Conservation (phyloP, 2,329 filamentous ascomycete species). For the Colletotrichum trifolii region DNA sequence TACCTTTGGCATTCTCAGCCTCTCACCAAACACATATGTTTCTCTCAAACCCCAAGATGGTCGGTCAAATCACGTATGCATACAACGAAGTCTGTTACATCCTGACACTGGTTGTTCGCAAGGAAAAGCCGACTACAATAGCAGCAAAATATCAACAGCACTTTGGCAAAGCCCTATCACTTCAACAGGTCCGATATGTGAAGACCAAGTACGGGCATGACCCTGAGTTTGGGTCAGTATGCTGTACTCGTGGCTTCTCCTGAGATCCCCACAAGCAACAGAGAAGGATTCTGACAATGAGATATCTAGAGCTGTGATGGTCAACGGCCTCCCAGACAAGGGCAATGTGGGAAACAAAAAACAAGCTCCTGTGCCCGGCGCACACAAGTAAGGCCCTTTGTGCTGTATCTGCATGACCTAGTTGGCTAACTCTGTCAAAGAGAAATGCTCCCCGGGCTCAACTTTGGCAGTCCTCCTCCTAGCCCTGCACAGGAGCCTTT, state of each 20-base stretch:
- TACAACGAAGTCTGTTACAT: constrained; percentile 49
- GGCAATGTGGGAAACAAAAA: too few relatives aligned
- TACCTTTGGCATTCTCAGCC: not conserved
- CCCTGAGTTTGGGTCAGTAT: constrained; percentile 50
- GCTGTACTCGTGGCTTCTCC: not conserved
- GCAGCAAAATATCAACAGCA: constrained; percentile 41
- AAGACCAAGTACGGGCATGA: constrained; percentile 55
- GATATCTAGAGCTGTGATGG: too few relatives aligned
- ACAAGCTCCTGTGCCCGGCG: too few relatives aligned
- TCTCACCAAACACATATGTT: not conserved
- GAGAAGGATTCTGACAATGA: not conserved
- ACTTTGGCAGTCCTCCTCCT: too few relatives aligned
- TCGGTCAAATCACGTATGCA: constrained; percentile 48
- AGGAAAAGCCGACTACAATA: constrained; percentile 42
- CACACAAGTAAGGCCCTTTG: too few relatives aligned
- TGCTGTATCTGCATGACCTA: too few relatives aligned
- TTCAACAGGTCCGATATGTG: constrained; percentile 50
- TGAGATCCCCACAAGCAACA: too few relatives aligned
- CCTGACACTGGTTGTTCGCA: constrained; percentile 43
- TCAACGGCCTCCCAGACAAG: too few relatives aligned
- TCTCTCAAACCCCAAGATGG: constrained; percentile 41
- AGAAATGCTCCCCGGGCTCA: too few relatives aligned
- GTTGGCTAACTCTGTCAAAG: too few relatives aligned
- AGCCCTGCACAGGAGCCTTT: too few relatives aligned
- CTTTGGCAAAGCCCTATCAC: constrained; percentile 45